A percentile compares a stretch with the other conserved stretches of the same genome.
Conservation (phyloP, 148 eudicot genomes). For the Silene uniflora region DNA sequence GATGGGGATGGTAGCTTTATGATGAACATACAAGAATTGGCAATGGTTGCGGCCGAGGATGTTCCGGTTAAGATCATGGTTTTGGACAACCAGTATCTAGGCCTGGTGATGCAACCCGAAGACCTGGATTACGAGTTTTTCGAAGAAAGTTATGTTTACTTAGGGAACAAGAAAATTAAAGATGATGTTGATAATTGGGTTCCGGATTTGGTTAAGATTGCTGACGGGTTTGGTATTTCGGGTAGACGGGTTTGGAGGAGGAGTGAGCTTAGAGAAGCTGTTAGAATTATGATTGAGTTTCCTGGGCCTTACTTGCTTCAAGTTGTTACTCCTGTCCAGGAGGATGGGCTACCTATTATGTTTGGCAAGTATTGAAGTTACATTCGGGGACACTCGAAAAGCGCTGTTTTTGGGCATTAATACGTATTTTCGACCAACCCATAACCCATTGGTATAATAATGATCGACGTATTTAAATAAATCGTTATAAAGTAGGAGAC, state of each 20-base stretch:
- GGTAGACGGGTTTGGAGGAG: not conserved
- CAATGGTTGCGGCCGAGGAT: not conserved
- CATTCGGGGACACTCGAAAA: too few relatives aligned
- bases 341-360: constrained; percentile 7
- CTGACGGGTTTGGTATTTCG: not conserved
- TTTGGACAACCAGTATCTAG: constrained; percentile 4
- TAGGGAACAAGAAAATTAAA: not conserved
- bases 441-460: too few relatives aligned
- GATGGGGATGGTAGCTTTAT: constrained; percentile 5
- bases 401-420: too few relatives aligned
- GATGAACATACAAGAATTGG: constrained; percentile 6
- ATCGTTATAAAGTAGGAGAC: too few relatives aligned
- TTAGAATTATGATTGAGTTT: not conserved
- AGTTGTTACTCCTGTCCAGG: not conserved
- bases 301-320: constrained; percentile 7
- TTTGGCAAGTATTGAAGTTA: not conserved
- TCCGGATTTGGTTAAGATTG: constrained; percentile 7
- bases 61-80: constrained; percentile 1
- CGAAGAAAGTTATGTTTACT: not conserved
- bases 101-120: not conserved
- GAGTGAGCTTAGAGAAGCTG: not conserved
- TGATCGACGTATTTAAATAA: too few relatives aligned
- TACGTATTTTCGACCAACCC: too few relatives aligned
- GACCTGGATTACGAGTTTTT: not conserved
- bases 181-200: not conserved